Conservation (phyloP, 2,329 filamentous ascomycete genomes). For the Mycosphaerella sp. region DNA sequence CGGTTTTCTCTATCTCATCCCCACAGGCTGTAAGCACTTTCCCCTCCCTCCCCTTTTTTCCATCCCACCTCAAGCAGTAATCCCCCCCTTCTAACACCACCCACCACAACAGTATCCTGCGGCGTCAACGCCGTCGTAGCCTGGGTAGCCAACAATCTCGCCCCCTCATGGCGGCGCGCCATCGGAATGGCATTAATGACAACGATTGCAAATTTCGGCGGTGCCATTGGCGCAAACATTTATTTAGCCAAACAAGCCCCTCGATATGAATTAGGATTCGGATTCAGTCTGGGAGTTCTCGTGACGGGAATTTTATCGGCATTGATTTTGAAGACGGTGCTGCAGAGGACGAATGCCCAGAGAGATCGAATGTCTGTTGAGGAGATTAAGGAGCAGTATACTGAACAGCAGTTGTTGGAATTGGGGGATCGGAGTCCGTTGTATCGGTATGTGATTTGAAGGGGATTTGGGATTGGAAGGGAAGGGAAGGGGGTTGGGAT, state of each 20-base stretch:
- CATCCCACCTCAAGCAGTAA: not conserved
- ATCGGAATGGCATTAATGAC: conserved; percentile 15
- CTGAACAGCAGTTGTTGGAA: conserved; percentile 33
- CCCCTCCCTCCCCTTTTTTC: conserved; percentile 31
- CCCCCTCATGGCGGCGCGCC: conserved; percentile 37
- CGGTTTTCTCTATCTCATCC: conserved; percentile 51
- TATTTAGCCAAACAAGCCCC: conserved; percentile 15
- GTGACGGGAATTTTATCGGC: conserved; percentile 25
- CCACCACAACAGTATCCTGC: conserved; percentile 9
- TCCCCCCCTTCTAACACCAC: not conserved
- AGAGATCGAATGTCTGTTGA: conserved; percentile 32
- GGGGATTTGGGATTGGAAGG: not conserved
- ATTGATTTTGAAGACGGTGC: conserved; percentile 9
- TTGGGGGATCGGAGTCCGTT: conserved; percentile 38
- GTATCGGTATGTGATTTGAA: conserved; percentile 32
- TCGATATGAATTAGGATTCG: conserved; percentile 16
- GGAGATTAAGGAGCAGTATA: conserved; percentile 33
- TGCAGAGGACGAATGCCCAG: conserved; percentile 26
- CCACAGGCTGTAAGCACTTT: conserved; percentile 49
- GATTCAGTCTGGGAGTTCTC: conserved; percentile 18
- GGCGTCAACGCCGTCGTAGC: conserved; percentile 34
- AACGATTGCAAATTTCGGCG: conserved; percentile 19
- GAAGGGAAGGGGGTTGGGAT: no score
- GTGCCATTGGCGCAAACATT: conserved; percentile 18
- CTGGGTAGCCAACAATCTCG: conserved; percentile 50